Conservation (phyloP, 768 basidiomycete species). For the Naganishia vaughanmartiniae region DNA sequence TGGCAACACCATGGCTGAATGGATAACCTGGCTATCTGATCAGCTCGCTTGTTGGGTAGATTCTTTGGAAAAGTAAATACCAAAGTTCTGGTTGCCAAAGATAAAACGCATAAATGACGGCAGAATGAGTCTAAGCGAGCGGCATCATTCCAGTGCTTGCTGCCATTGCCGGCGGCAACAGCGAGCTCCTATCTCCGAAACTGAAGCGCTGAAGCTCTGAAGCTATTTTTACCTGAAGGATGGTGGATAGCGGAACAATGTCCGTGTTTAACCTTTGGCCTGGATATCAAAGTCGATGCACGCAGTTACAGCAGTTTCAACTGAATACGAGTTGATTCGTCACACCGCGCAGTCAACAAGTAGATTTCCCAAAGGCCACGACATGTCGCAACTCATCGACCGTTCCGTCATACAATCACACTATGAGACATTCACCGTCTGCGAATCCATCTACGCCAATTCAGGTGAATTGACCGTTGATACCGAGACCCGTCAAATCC, state of each 20-base stretch:
- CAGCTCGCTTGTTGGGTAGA: no score
- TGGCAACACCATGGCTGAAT: no score
- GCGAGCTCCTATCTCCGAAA: not conserved
- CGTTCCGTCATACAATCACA: not conserved
- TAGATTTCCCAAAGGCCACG: not conserved
- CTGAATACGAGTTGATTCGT: no score
- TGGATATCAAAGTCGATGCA: no score
- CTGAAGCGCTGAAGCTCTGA: not conserved
- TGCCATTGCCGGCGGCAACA: constrained; percentile 4
- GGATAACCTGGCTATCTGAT: no score
- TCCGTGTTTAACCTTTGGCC: no score
- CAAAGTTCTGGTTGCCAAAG: not conserved
- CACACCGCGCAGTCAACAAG: no score
- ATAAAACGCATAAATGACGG: not conserved
- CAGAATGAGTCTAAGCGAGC: not conserved
- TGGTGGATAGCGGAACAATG: not conserved
- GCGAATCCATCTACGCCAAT: constrained; percentile 44
- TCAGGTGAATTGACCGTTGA: constrained; percentile 40
- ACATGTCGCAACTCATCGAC: not conserved
- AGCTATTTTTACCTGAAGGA: not conserved
- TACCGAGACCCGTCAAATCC: constrained; percentile 19
- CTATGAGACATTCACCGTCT: constrained; percentile 36
- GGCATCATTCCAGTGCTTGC: not conserved
- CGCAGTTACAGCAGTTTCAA: no score
- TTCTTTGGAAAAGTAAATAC: no score